These are phyloP conservation scores for Tuber calosporum DNA, from an alignment of 495 filamentous ascomycete species.

Conservation along the genomic window DNA sequence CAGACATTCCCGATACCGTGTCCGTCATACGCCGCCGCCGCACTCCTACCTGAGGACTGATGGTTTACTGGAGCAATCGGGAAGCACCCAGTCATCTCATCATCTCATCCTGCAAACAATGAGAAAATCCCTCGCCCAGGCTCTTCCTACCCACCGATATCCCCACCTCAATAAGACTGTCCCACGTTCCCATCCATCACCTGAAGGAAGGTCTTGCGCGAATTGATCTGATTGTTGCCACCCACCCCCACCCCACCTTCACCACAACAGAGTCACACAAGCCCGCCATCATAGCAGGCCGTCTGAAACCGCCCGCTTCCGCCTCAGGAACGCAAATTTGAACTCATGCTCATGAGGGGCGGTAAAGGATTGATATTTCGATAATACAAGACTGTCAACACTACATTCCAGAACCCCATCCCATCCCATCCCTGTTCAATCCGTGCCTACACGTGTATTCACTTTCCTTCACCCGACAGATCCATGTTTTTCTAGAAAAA, in stretches of 20 bases:
- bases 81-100: background rate
- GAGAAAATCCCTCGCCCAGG: background rate
- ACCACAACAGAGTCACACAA: background rate
- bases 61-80: background rate
- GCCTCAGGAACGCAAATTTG: background rate
- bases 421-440: background rate
- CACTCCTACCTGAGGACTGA: background rate
- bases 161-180: background rate
- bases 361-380: conserved; percentile 1
- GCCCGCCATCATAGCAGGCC: background rate
- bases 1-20: background rate
- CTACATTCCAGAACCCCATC: background rate
- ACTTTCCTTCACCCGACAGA: background rate
- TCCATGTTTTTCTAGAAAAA: background rate
- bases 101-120: background rate
- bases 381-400: background rate
- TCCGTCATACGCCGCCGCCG: background rate
- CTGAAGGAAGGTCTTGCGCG: background rate
- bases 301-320: background rate
- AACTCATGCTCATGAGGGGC: background rate
- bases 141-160: too few relatives aligned
- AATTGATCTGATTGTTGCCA: background rate
- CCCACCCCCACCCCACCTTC: background rate
- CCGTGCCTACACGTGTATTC: background rate
- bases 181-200: background rate